phyloP scores from a whole-genome alignment of 352 stramenopile genomes.

The Phytophthora pinifolia region DNA sequence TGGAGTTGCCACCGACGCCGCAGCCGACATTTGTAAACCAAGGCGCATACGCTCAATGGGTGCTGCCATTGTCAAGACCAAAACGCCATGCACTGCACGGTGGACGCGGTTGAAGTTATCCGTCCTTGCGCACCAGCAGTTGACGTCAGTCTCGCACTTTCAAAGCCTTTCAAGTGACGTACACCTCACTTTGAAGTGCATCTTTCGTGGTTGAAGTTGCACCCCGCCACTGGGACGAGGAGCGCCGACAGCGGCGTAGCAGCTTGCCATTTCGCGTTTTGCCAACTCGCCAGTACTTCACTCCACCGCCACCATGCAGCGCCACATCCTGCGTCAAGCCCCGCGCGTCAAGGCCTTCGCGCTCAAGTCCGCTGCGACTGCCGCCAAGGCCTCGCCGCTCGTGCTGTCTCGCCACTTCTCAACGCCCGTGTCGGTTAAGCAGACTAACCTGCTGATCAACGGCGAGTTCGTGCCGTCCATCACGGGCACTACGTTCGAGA shows the following conservation, averaged over 20 bases:
- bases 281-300: no score
- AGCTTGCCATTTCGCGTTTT: no score
- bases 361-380: constrained; percentile 3
- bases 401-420: constrained; percentile 36
- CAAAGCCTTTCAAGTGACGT: constrained; percentile 7
- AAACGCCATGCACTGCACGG: not conserved
- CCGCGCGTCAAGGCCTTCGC: constrained; percentile 22
- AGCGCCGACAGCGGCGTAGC: no score
- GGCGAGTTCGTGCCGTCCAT: constrained; percentile 72
- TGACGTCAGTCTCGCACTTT: constrained; percentile 20
- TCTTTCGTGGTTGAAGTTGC: constrained; percentile 24
- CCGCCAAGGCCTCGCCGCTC: constrained; percentile 23
- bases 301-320: constrained; percentile 27
- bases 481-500: constrained; percentile 67
- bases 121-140: constrained; percentile 10
- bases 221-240: not conserved
- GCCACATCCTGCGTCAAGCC: constrained; percentile 39
- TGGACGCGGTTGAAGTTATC: constrained; percentile 15
- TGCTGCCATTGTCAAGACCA: no score
- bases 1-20: not conserved
- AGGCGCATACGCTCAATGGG: constrained; percentile 8
- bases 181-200: not conserved
- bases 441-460: constrained; percentile 85
- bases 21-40: constrained; percentile 10
- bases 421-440: constrained; percentile 37